Evolutionary conservation across 2,329 filamentous ascomycete species (phyloP).

Genomic region (Lomentospora prolificans): DNA sequence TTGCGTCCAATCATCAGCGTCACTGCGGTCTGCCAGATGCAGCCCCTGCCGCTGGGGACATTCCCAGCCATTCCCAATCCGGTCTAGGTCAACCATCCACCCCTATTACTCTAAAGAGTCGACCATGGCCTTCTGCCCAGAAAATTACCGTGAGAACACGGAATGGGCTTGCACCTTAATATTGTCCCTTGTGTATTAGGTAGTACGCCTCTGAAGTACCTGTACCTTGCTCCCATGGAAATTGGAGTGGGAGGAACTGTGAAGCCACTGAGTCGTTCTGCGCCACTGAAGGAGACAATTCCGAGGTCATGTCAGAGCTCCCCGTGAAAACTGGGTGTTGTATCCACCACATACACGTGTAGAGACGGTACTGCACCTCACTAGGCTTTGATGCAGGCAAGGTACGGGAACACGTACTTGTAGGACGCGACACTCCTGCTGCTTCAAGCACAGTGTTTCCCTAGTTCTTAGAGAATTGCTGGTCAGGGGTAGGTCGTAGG

Average conservation of each 20-base stretch:
- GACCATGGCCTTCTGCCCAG: neutral
- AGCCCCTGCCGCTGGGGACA: neutral
- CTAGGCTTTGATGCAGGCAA: too few species aligned
- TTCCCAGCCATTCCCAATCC: constrained; percentile 1
- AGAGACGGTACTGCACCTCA: too few species aligned
- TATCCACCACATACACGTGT: too few species aligned
- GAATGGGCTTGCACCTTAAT: too few species aligned
- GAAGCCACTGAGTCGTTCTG: neutral
- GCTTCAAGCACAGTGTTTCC: too few species aligned
- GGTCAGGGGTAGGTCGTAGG: too few species aligned
- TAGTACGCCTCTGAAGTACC: neutral
- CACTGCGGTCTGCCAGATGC: neutral
- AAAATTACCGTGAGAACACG: neutral
- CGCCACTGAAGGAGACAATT: neutral
- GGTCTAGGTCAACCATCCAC: neutral
- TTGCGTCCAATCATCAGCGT: constrained; percentile 1
- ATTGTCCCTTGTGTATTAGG: too few species aligned
- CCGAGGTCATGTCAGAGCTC: neutral
- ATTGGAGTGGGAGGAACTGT: neutral
- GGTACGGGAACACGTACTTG: too few species aligned
- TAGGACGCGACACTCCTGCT: too few species aligned
- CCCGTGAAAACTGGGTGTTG: neutral
- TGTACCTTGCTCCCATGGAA: neutral
- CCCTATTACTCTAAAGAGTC: constrained; percentile 5
- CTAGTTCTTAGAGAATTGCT: too few species aligned